phyloP scores from a whole-genome alignment of 768 basidiomycete genomes.

The Sporobolomyces pararoseus region DNA sequence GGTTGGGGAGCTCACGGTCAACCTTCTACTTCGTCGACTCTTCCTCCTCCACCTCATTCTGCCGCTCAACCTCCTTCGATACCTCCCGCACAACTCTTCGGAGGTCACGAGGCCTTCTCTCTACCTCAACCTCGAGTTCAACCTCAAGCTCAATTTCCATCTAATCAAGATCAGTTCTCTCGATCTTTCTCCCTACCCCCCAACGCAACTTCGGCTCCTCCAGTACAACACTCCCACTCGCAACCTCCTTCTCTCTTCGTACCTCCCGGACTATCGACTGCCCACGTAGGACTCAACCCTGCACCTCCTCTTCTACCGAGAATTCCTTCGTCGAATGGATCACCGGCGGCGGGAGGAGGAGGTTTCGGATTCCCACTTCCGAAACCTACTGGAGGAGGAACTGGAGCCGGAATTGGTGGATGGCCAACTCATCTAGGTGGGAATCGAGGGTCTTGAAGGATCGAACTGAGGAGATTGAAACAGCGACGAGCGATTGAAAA shows the following conservation, averaged over 20 bases:
- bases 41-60: not conserved
- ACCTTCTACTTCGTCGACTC: not conserved
- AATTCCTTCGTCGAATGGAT: not conserved
- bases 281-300: slow-evolving; percentile 7
- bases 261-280: slow-evolving; percentile 20
- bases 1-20: slow-evolving; percentile 13
- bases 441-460: not conserved
- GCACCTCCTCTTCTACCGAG: not conserved
- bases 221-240: not conserved
- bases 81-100: not conserved
- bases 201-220: not conserved
- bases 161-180: not conserved
- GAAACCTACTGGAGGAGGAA: not conserved
- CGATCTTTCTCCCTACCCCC: not conserved
- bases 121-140: not conserved
- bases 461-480: not conserved
- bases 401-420: not conserved
- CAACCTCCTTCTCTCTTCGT: not conserved
- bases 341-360: too few relatives aligned
- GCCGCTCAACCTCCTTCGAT: slow-evolving; percentile 1
- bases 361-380: not conserved
- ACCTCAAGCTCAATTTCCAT: not conserved
- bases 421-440: slow-evolving; percentile 1
- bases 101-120: not conserved
- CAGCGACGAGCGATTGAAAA: too few relatives aligned